These are phyloP conservation scores for Allomyces macrogynus DNA, from an alignment of 192 early-diverging fungal species.

Conservation along the genomic window DNA sequence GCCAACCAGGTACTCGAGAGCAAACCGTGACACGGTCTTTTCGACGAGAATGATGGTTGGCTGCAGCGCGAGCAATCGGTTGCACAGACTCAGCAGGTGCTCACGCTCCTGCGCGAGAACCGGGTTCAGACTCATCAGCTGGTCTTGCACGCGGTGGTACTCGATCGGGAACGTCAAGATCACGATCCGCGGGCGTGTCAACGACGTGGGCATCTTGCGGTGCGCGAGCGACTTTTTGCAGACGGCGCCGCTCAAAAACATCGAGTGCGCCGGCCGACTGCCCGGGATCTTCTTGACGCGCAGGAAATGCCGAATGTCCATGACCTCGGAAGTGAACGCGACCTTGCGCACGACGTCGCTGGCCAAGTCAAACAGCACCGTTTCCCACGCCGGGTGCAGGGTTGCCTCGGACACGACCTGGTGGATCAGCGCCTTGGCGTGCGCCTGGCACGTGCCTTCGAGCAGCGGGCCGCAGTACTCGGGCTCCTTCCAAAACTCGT, in stretches of 20 bases:
- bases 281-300: conserved; percentile 93
- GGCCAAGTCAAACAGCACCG: conserved; percentile 46
- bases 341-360: conserved; percentile 39
- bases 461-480: conserved; percentile 7
- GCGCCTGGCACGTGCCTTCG: conserved; percentile 4
- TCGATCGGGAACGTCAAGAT: conserved; percentile 74
- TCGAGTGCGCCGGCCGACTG: conserved; percentile 49
- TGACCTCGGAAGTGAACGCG: conserved; percentile 41
- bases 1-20: conserved; percentile 61
- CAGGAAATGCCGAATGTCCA: conserved; percentile 75
- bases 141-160: conserved; percentile 41
- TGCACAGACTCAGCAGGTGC: conserved; percentile 56
- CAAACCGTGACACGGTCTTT: conserved; percentile 60
- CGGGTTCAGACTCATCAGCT: conserved; percentile 59
- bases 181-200: conserved; percentile 57
- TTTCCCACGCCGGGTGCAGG: conserved; percentile 32
- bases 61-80: conserved; percentile 49
- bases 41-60: conserved; percentile 68
- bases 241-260: conserved; percentile 79
- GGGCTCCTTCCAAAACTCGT: conserved; percentile 15
- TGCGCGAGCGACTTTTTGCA: conserved; percentile 83
- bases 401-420: conserved; percentile 1
- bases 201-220: conserved; percentile 57
- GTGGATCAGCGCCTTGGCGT: not conserved
- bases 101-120: conserved; percentile 67